Evolutionary conservation across 306 rosid genomes (phyloP), one percentile per base, ranked within the genome.

Genomic region (Rosa chinensis): DNA sequence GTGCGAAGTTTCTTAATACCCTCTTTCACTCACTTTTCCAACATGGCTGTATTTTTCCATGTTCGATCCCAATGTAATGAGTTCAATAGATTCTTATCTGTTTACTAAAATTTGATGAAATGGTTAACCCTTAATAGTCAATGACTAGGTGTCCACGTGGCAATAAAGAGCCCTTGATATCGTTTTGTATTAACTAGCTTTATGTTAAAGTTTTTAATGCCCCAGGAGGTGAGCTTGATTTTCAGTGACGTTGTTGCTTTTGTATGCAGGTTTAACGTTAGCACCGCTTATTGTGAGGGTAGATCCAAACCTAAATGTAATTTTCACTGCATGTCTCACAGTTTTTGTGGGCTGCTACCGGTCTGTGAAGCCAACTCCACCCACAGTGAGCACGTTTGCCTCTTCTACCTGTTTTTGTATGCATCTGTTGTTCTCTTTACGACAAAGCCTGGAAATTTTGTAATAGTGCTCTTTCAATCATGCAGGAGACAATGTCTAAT

Each of bases 401-500:
- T 8, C 64, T 3, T 35, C 45, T 66, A 64, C 42, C 67, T 40
- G 40, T 18, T 42, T n/a, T 21, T 11, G 28, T 10, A n/a, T 9
- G 39, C 53, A 17, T 79, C 39, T 70, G 0, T 45, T 21, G 1
- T 45, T 77, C 5, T 80, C 45, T 37, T 72, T 37, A 53, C 18
- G 42, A 16, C 10, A 61, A 21, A 20, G 4, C 44, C 43, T 67
- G 49, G 42, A 82, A 70, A 42, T 63, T 82, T 23, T n/a, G 63
- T 75, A 62, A 40, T 23, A 53, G 37, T 79, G 55, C 75, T 74
- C 52, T 73, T 37, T 72, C 70, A 67, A 75, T 83, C 37, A 25
- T 89, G 93, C 92, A 96, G 99, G 99, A 96, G 88, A 96, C 99
- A 10, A 96, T 96, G 99, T 96, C 99, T 8, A 96, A 90, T 70